Evolutionary conservation across 75 land plant genomes (phyloP).

Genomic region (Larix kaempferi): DNA sequence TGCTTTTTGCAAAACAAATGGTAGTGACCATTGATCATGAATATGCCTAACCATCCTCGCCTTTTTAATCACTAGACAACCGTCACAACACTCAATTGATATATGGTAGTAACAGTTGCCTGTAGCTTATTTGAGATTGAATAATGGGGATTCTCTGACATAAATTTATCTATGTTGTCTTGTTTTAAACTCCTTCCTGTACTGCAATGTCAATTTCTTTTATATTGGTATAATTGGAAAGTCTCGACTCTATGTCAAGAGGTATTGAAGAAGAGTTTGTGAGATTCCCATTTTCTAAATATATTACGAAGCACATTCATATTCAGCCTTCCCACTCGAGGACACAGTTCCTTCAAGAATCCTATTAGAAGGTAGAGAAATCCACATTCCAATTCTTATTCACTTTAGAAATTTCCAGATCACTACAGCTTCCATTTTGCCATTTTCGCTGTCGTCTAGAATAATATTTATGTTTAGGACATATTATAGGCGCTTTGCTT

Average conservation of each 20-base stretch:
- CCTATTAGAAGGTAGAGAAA: too few relatives aligned
- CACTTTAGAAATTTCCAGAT: neutral
- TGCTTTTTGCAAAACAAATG: too few relatives aligned
- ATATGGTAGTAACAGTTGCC: neutral
- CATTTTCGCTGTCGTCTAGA: neutral
- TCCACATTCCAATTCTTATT: neutral
- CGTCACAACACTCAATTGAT: neutral
- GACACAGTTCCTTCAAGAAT: too few relatives aligned
- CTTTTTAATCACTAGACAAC: neutral
- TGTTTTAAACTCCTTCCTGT: neutral
- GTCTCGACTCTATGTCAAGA: neutral
- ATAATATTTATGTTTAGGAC: neutral
- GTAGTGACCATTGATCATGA: too few relatives aligned
- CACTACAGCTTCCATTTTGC: neutral
- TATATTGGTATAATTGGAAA: neutral
- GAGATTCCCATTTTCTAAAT: neutral
- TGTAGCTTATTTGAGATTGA: neutral
- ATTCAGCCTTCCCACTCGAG: too few relatives aligned
- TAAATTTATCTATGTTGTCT: neutral
- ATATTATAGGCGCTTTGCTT: neutral
- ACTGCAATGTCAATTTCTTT: neutral
- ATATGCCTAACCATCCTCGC: neutral
- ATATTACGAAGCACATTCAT: too few relatives aligned
- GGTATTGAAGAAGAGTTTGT: neutral
- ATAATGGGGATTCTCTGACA: neutral